Evolutionary conservation across 441 rosid species (phyloP), one percentile per base, ranked within the genome.

Genomic region (Pelargonium australe): DNA sequence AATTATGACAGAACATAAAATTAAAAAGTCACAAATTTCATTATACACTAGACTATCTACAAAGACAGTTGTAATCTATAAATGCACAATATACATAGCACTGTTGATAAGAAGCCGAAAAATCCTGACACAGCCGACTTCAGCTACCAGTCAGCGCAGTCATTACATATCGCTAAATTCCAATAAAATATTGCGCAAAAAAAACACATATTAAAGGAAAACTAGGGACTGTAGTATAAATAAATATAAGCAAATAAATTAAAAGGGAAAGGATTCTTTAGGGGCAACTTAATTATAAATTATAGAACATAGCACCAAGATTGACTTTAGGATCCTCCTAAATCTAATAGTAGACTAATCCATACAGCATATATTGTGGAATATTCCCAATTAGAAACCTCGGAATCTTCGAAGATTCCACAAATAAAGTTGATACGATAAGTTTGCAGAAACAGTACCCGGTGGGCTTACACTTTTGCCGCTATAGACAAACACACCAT

Each of bases 301-400:
- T 20, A 20, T 20, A 20, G 23, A 20, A 76, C 16, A 72, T 80
- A 77, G 75, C 75, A 80, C 74, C 79, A 77, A 60, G 60, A 47
- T 20, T 20, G 23, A 20, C 23, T 20, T 20, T 20, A 20, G 23
- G 23, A 20, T 20, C 23, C 23, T 20, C 23, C 23, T 20, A 20
- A 34, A 34, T 34, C 37, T 34, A 58, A 69, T 57, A 6, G 41
- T 69, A 80, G 80, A 71, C 79, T 68, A 75, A 77, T 77, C 80
- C 77, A 72, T 71, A 83, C 71, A 83, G 82, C 41, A 83, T 80
- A 77, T 63, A 14, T 47, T 70, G 71, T 20, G 78, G 95, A 83
- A 91, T 89, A 89, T 89, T 86, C 91, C 73, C 75, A 77, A 44
- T 20, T 49, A 57, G 68, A 65, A 72, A 66, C 37, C 37, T 34